Evolutionary conservation across 1,284 basidiomycete species (phyloP).

Genomic region (Sanguinoderma infundibulare): DNA sequence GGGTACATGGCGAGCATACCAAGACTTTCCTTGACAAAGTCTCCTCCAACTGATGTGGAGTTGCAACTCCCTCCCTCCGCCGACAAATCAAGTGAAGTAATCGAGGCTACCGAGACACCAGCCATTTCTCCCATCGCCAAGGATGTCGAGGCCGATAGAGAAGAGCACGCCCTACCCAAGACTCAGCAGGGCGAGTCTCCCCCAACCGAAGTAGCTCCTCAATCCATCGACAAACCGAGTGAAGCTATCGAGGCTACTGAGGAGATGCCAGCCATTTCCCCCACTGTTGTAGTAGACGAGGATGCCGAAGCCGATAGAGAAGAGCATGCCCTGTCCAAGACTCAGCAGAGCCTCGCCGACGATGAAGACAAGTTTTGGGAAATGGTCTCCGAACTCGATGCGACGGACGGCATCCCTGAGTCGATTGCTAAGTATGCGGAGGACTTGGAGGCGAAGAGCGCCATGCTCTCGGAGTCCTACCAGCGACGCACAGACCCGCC

Average conservation of each 20-base stretch:
- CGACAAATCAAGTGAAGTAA: not conserved
- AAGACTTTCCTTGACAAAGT: slow-evolving; percentile 39
- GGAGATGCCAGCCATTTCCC: too few species aligned
- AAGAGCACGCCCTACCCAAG: slow-evolving; percentile 64
- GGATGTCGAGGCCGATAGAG: slow-evolving; percentile 35
- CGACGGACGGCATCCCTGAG: slow-evolving; percentile 13
- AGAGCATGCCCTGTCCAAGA: slow-evolving; percentile 64
- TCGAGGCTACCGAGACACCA: not conserved
- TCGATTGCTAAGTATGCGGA: slow-evolving; percentile 32
- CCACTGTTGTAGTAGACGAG: not conserved
- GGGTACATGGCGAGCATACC: slow-evolving; percentile 55
- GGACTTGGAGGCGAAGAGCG: slow-evolving; percentile 53
- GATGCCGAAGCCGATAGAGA: slow-evolving; percentile 36
- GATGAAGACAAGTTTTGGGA: slow-evolving; percentile 73
- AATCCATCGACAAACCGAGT: not conserved
- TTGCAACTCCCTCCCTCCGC: not conserved
- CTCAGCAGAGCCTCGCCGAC: slow-evolving; percentile 60
- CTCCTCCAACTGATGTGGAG: not conserved
- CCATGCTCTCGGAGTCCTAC: slow-evolving; percentile 63
- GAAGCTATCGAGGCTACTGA: not conserved
- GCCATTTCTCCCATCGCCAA: not conserved
- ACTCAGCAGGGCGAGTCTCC: slow-evolving; percentile 62
- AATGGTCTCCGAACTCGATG: slow-evolving; percentile 34
- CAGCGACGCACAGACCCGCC: slow-evolving; percentile 62
- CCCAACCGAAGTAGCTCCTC: too few species aligned